Percentiles rank a stretch among this genome's conserved stretches.
phyloP scores from a whole-genome alignment of 192 early-diverging fungal genomes.

The Haplosporangium gracile region DNA sequence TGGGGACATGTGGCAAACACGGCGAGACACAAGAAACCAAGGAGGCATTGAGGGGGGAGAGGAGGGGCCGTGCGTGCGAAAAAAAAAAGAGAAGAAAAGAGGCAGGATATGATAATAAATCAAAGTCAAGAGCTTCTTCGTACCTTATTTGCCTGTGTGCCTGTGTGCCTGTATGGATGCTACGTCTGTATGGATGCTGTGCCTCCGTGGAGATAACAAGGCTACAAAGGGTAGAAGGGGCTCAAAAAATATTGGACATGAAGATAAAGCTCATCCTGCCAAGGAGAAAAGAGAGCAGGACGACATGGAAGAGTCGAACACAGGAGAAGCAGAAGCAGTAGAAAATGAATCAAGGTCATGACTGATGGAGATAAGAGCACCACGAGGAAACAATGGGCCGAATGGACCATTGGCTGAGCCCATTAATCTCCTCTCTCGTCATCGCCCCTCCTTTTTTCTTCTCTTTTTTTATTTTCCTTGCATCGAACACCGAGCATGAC shows the following conservation, averaged over 20 bases:
- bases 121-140: too few species aligned
- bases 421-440: neutral
- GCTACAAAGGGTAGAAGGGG: neutral
- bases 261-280: neutral
- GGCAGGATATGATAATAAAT: neutral
- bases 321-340: neutral
- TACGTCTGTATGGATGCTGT: neutral
- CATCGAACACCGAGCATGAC: too few species aligned
- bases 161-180: neutral
- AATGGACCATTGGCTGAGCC: neutral
- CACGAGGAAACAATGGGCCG: neutral
- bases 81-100: neutral
- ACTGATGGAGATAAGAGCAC: neutral
- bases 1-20: neutral
- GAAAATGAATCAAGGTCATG: slow-evolving; percentile 1
- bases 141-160: neutral
- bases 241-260: too few species aligned
- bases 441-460: neutral
- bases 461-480: neutral
- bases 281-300: neutral
- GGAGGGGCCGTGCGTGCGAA: neutral
- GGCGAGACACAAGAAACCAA: too few species aligned
- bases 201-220: neutral
- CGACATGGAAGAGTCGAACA: neutral
- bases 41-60: neutral